Percentiles rank a stretch among this genome's conserved stretches.
phyloP scores from a whole-genome alignment of 306 rosid genomes.

The Cicer pinnatifidum region DNA sequence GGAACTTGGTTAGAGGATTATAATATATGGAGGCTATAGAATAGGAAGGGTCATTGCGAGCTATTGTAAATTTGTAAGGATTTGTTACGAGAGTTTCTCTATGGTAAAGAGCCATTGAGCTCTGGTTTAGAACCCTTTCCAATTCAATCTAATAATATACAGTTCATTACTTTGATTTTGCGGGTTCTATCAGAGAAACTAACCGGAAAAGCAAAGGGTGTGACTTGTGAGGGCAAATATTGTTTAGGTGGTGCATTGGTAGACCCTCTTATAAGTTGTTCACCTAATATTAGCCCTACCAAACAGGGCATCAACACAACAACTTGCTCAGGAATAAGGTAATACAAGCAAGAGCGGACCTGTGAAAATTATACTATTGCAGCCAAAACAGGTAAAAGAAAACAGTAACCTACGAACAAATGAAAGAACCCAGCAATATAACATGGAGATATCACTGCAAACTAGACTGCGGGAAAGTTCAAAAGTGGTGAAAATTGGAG shows the following conservation, averaged over 20 bases:
- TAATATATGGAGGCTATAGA: too few species aligned
- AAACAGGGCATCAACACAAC: neutral
- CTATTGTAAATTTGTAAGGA: too few species aligned
- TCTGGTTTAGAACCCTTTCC: too few species aligned
- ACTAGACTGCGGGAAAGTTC: neutral
- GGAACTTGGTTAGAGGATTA: too few species aligned
- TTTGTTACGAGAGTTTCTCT: too few species aligned
- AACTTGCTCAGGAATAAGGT: slow-evolving; percentile 8
- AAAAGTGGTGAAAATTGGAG: neutral
- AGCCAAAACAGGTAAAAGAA: neutral
- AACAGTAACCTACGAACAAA: neutral
- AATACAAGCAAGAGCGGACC: neutral
- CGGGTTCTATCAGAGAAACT: too few species aligned
- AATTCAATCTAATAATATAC: too few species aligned
- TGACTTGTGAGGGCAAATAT: neutral
- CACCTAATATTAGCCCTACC: neutral
- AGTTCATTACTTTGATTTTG: too few species aligned
- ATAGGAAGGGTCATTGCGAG: too few species aligned
- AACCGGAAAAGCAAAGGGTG: too few species aligned
- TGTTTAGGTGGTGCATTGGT: neutral
- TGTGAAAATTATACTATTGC: neutral
- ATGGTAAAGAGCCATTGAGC: too few species aligned
- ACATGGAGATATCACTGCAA: neutral
- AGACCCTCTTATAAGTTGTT: neutral
- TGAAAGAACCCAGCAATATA: neutral